A percentile compares a stretch with the other conserved stretches of the same genome.
phyloP scores from a whole-genome alignment of 2,329 filamentous ascomycete genomes.

The Chaetomium sp. region DNA sequence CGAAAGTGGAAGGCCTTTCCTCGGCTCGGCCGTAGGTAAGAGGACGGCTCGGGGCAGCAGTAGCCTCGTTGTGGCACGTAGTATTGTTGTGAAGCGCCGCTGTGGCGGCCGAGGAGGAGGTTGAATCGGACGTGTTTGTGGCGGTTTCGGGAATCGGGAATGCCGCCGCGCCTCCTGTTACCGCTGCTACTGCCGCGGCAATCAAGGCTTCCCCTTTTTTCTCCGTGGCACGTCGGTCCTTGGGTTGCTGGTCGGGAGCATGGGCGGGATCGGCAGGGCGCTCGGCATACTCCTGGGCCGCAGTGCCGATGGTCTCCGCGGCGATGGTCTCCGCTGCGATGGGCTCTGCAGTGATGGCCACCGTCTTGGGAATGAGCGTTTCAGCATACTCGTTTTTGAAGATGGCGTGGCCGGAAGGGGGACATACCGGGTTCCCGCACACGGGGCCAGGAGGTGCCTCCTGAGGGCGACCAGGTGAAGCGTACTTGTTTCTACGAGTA shows the following conservation, averaged over 20 bases:
- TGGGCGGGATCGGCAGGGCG: background rate
- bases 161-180: too few species aligned
- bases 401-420: background rate
- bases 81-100: too few species aligned
- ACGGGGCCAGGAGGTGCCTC: background rate
- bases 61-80: too few species aligned
- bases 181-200: background rate
- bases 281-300: too few species aligned
- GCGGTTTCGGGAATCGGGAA: background rate
- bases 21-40: too few species aligned
- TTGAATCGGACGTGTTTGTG: too few species aligned
- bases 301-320: background rate
- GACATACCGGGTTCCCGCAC: conserved; percentile 4
- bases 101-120: too few species aligned
- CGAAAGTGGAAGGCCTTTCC: too few species aligned
- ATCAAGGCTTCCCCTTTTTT: background rate
- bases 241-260: background rate
- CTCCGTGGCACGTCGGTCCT: background rate
- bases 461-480: background rate
- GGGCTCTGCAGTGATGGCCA: background rate
- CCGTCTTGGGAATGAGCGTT: background rate
- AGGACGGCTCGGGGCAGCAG: too few species aligned
- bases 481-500: background rate
- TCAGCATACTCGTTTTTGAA: conserved; percentile 2
- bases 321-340: background rate